These are phyloP conservation scores for Ceratobasidium sp. DNA, from an alignment of 1,284 basidiomycete genomes.

Conservation along the genomic window DNA sequence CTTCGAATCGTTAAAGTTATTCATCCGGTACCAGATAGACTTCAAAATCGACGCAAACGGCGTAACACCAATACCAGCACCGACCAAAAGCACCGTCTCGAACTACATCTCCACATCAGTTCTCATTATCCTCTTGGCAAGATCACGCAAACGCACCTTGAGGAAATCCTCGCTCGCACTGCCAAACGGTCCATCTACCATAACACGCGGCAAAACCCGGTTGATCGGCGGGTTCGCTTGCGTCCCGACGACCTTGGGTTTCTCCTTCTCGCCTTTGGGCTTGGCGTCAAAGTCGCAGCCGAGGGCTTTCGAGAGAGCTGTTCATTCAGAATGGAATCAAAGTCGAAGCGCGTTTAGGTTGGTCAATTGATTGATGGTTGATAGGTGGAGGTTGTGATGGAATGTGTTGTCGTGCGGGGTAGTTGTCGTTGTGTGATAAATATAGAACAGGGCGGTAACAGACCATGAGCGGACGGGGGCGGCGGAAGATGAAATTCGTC, in stretches of 20 bases:
- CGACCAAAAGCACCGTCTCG: constrained; percentile 85
- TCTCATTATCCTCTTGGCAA: constrained; percentile 16
- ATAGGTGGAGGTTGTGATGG: not conserved
- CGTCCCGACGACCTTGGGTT: constrained; percentile 66
- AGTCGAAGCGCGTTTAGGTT: not conserved
- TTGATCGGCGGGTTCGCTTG: constrained; percentile 70
- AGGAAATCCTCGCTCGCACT: constrained; percentile 86
- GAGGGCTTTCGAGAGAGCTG: constrained; percentile 73
- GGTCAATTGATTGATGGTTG: not conserved
- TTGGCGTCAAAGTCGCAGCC: constrained; percentile 83
- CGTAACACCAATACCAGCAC: constrained; percentile 91
- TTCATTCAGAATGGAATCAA: too few species aligned
- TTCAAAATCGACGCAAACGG: constrained; percentile 80
- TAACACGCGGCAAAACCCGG: constrained; percentile 81
- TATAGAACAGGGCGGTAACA: not conserved
- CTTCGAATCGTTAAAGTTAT: constrained; percentile 73
- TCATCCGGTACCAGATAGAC: constrained; percentile 88
- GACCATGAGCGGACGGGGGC: too few species aligned
- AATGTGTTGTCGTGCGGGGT: not conserved
- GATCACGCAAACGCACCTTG: constrained; percentile 55
- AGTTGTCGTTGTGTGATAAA: constrained; percentile 5
- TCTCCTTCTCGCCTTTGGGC: constrained; percentile 57
- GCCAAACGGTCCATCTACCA: constrained; percentile 91
- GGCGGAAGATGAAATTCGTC: not conserved
- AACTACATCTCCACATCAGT: constrained; percentile 56